These are phyloP conservation scores for Cercospora brassicicola DNA, from an alignment of 2,329 filamentous ascomycete genomes.

Conservation along the genomic window DNA sequence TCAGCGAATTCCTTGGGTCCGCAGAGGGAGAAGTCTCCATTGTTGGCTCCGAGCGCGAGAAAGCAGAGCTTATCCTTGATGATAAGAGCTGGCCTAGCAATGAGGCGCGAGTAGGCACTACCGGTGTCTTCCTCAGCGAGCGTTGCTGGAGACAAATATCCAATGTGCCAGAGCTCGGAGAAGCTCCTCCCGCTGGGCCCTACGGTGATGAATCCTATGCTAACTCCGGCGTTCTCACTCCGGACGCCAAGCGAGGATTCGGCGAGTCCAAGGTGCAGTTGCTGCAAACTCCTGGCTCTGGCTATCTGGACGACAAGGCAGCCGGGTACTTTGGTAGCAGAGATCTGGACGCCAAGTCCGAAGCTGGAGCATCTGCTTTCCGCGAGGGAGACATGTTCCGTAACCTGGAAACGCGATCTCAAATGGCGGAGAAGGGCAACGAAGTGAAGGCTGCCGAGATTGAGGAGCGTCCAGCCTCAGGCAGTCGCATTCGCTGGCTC, in stretches of 20 bases:
- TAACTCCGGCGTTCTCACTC: constrained; percentile 60
- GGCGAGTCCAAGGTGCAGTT: constrained; percentile 60
- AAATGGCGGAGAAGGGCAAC: constrained; percentile 93
- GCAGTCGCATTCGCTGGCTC: constrained; percentile 87
- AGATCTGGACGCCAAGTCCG: constrained; percentile 81
- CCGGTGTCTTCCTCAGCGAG: constrained; percentile 93
- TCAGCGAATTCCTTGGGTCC: constrained; percentile 89
- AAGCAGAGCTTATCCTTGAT: constrained; percentile 85
- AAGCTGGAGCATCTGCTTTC: constrained; percentile 87
- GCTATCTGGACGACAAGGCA: constrained; percentile 71
- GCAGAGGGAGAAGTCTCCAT: constrained; percentile 80
- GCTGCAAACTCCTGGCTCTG: constrained; percentile 54
- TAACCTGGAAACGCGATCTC: constrained; percentile 87
- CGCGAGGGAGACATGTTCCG: constrained; percentile 97
- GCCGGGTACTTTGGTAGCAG: constrained; percentile 78
- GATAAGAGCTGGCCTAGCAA: constrained; percentile 90
- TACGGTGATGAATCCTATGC: constrained; percentile 56
- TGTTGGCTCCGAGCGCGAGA: constrained; percentile 89
- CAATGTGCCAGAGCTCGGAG: constrained; percentile 64
- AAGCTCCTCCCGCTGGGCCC: constrained; percentile 53
- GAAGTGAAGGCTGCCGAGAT: constrained; percentile 88
- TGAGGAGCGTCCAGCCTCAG: constrained; percentile 75
- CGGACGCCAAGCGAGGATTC: constrained; percentile 56
- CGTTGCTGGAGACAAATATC: constrained; percentile 91
- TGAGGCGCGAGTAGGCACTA: constrained; percentile 85